These are phyloP conservation scores for Penicillium sp. DNA, from an alignment of 2,329 filamentous ascomycete species.

Conservation along the genomic window DNA sequence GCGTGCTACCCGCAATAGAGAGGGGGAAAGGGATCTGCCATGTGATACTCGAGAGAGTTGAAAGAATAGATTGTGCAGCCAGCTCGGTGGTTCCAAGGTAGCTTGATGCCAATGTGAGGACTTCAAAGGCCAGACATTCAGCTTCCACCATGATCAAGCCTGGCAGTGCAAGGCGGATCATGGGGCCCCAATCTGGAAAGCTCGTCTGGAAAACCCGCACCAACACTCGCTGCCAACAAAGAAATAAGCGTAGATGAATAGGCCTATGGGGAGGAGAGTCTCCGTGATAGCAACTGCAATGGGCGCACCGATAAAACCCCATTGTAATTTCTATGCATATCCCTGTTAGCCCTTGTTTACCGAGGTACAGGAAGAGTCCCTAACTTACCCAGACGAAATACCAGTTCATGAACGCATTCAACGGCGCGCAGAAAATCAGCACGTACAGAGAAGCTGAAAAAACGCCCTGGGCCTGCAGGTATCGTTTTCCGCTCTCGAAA, in stretches of 20 bases:
- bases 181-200: constrained; percentile 73
- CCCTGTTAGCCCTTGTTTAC: not conserved
- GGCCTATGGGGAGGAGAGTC: constrained; percentile 69
- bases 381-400: constrained; percentile 69
- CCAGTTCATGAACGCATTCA: constrained; percentile 81
- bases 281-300: constrained; percentile 76
- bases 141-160: constrained; percentile 93
- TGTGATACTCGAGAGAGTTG: constrained; percentile 74
- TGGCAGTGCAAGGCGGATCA: constrained; percentile 84
- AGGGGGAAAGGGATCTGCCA: constrained; percentile 94
- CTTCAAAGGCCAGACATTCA: constrained; percentile 90
- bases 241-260: constrained; percentile 73
- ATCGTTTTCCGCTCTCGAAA: constrained; percentile 82
- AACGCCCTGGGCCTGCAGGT: constrained; percentile 83
- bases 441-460: constrained; percentile 82
- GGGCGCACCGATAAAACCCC: constrained; percentile 77
- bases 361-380: not conserved
- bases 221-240: constrained; percentile 74
- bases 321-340: constrained; percentile 49
- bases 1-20: constrained; percentile 82
- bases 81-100: constrained; percentile 77
- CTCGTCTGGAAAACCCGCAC: constrained; percentile 72
- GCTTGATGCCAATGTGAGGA: constrained; percentile 79
- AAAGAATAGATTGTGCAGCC: constrained; percentile 83
- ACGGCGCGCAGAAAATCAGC: constrained; percentile 75